These are phyloP conservation scores for Perilla frutescens DNA, from an alignment of 257 asterid species.

Conservation along the genomic window DNA sequence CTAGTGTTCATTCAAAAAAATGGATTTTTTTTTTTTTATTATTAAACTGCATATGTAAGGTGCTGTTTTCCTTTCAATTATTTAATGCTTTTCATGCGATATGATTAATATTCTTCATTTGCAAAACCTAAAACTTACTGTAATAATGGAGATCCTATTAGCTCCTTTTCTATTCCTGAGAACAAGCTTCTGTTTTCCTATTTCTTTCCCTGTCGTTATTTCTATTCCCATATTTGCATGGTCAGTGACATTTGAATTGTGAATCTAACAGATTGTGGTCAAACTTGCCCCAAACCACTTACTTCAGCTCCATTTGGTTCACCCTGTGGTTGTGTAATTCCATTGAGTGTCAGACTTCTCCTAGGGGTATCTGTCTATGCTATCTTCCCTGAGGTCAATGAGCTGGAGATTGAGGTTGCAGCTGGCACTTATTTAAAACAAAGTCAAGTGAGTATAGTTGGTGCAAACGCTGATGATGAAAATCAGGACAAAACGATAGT, in stretches of 20 bases:
- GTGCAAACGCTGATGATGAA: slow-evolving; percentile 82
- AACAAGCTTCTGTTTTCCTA: not conserved
- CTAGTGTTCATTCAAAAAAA: not conserved
- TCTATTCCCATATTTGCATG: not conserved
- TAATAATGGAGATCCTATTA: slow-evolving; percentile 6
- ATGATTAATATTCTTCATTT: not conserved
- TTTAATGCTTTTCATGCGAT: slow-evolving; percentile 7
- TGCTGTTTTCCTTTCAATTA: not conserved
- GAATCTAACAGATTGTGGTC: slow-evolving; percentile 74
- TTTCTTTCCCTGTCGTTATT: not conserved
- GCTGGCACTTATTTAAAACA: slow-evolving; percentile 83
- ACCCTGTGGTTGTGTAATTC: slow-evolving; percentile 86
- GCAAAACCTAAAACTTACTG: not conserved
- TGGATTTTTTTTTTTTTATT: not conserved
- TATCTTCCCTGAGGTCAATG: slow-evolving; percentile 76
- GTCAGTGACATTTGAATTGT: not conserved
- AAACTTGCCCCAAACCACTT: slow-evolving; percentile 79
- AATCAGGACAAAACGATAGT: slow-evolving; percentile 77
- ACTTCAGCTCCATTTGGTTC: slow-evolving; percentile 80
- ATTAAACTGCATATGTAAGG: not conserved
- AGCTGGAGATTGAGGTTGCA: slow-evolving; percentile 87
- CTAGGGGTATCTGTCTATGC: slow-evolving; percentile 72
- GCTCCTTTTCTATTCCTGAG: not conserved
- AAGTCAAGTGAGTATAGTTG: slow-evolving; percentile 81
- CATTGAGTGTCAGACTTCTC: slow-evolving; percentile 90